Evolutionary conservation across 257 asterid species (phyloP).

Genomic region (Hygrophila difformis): DNA sequence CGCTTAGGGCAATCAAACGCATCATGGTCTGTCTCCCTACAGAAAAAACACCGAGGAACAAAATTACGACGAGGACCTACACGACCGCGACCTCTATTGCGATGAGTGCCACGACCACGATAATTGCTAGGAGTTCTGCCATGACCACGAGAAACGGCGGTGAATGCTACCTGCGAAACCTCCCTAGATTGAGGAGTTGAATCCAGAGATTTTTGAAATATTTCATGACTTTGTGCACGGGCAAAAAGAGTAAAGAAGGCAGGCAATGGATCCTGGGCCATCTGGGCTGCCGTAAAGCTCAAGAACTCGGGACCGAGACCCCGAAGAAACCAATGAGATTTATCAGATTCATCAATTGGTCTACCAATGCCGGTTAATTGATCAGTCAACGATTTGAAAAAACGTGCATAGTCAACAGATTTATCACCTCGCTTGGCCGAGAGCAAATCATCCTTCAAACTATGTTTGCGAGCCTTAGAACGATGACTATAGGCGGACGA

Average conservation of each 20-base stretch:
- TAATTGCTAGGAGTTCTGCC: too few species aligned
- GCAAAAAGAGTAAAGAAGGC: background rate
- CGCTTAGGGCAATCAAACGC: too few species aligned
- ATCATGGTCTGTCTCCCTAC: too few species aligned
- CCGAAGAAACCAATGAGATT: background rate
- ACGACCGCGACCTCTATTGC: too few species aligned
- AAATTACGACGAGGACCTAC: too few species aligned
- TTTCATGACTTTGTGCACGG: background rate
- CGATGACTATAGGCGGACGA: background rate
- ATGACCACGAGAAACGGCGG: too few species aligned
- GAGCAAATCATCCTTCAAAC: background rate
- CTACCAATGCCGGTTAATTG: background rate
- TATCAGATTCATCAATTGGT: background rate
- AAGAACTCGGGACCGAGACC: background rate
- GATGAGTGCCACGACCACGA: too few species aligned
- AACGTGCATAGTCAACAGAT: background rate
- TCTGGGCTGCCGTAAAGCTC: slow-evolving; percentile 1
- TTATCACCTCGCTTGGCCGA: background rate
- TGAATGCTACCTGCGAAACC: too few species aligned
- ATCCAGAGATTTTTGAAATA: background rate
- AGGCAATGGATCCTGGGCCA: background rate
- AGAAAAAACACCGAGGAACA: too few species aligned
- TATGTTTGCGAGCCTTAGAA: background rate
- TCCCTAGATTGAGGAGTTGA: too few species aligned
- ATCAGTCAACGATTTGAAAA: too few species aligned